Evolutionary conservation across 2,329 filamentous ascomycete genomes (phyloP).

Genomic region (Sporothrix pseudoabietina): DNA sequence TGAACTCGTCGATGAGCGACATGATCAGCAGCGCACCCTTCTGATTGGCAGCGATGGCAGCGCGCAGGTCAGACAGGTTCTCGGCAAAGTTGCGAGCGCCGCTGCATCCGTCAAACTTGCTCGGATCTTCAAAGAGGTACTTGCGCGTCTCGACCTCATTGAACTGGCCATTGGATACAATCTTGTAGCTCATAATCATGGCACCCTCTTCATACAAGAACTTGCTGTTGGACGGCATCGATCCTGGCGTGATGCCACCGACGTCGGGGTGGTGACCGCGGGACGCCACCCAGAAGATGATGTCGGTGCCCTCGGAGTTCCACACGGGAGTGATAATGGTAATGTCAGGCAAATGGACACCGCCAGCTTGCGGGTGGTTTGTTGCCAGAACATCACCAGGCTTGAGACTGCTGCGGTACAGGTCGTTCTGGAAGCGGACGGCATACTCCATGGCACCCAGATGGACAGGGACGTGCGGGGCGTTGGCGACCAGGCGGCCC

Average conservation of each 20-base stretch:
- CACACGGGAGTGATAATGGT: conserved; percentile 80
- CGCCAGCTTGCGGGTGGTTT: conserved; percentile 64
- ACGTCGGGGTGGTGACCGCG: conserved; percentile 83
- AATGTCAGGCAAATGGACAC: conserved; percentile 78
- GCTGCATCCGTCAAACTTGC: conserved; percentile 43
- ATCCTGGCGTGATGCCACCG: conserved; percentile 74
- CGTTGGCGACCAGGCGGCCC: conserved; percentile 75
- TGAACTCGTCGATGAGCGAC: conserved; percentile 71
- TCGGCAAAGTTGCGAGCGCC: conserved; percentile 53
- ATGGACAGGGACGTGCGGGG: conserved; percentile 78
- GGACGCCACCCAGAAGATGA: conserved; percentile 80
- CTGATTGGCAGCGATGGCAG: conserved; percentile 73
- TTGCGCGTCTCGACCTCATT: conserved; percentile 73
- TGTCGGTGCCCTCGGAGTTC: conserved; percentile 57
- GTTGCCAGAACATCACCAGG: conserved; percentile 80
- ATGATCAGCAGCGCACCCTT: conserved; percentile 73
- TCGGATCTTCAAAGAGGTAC: conserved; percentile 38
- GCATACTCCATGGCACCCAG: conserved; percentile 82
- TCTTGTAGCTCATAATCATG: conserved; percentile 44
- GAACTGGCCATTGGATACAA: conserved; percentile 44
- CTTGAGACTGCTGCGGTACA: conserved; percentile 77
- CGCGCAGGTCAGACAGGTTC: conserved; percentile 74
- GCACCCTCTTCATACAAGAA: conserved; percentile 50
- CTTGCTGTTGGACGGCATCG: conserved; percentile 41
- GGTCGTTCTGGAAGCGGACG: conserved; percentile 73